Evolutionary conservation across 2,329 filamentous ascomycete genomes (phyloP).

Genomic region (Talaromyces albobiverticillius): DNA sequence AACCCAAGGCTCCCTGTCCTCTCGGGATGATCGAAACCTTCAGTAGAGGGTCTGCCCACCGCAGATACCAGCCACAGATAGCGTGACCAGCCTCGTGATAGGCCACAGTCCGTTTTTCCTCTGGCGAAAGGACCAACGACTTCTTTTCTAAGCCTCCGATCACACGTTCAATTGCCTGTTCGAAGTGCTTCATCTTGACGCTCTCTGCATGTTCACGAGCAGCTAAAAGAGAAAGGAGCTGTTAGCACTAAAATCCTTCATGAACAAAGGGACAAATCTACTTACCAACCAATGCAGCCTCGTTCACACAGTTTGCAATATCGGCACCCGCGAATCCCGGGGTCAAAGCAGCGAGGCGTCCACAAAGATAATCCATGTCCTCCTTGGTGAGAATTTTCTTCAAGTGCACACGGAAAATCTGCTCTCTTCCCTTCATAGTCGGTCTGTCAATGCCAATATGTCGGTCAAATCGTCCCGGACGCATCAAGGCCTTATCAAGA

Average conservation of each 20-base stretch:
- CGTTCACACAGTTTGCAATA: constrained; percentile 97
- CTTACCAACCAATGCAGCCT: constrained; percentile 92
- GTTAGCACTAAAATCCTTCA: constrained; percentile 36
- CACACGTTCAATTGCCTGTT: constrained; percentile 95
- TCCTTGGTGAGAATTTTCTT: constrained; percentile 93
- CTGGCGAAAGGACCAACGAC: constrained; percentile 85
- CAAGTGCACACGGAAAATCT: constrained; percentile 93
- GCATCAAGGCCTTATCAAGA: constrained; percentile 92
- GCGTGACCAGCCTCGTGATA: constrained; percentile 98
- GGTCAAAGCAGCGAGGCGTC: constrained; percentile 85
- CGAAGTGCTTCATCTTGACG: constrained; percentile 87
- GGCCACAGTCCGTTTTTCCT: constrained; percentile 93
- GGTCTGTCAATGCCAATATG: constrained; percentile 94
- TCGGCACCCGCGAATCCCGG: constrained; percentile 97
- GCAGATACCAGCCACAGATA: constrained; percentile 97
- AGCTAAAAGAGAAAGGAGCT: constrained; percentile 52
- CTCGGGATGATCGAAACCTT: constrained; percentile 99
- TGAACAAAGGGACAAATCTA: constrained; percentile 15
- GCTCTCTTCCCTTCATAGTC: constrained; percentile 93
- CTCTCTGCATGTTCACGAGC: constrained; percentile 76
- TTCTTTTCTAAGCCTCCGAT: constrained; percentile 97
- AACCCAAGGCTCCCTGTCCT: constrained; percentile 87
- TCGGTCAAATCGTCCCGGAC: constrained; percentile 92
- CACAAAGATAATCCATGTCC: constrained; percentile 81
- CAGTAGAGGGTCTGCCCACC: constrained; percentile 91